A percentile compares a stretch with the other conserved stretches of the same genome.
Conservation (phyloP, 768 basidiomycete species). For the Lactifluus rugatus region DNA sequence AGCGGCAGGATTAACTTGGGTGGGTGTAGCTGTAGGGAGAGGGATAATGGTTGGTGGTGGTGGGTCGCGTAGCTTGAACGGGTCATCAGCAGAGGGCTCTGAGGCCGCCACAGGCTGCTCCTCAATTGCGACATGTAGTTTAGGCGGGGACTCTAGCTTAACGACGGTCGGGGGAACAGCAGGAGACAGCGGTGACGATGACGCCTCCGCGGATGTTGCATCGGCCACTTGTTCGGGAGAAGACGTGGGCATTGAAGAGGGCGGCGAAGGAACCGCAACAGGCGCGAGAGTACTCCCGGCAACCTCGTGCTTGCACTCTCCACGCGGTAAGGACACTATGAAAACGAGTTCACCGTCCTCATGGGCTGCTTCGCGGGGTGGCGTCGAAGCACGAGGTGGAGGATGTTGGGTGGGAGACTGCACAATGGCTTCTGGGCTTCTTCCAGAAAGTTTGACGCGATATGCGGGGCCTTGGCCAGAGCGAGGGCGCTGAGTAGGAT, state of each 20-base stretch:
- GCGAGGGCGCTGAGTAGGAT: slow-evolving; percentile 49
- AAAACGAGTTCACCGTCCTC: slow-evolving; percentile 3
- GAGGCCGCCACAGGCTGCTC: slow-evolving; percentile 24
- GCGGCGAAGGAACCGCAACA: neutral
- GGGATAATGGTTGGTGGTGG: slow-evolving; percentile 33
- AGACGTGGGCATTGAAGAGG: neutral
- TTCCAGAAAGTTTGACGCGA: slow-evolving; percentile 57
- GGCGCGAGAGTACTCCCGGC: slow-evolving; percentile 4
- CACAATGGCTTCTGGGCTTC: slow-evolving; percentile 31
- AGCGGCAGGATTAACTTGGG: slow-evolving; percentile 7
- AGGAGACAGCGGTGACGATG: neutral
- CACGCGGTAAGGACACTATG: slow-evolving; percentile 7
- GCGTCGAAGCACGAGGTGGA: slow-evolving; percentile 1
- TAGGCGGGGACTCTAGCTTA: neutral
- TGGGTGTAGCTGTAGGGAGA: slow-evolving; percentile 20
- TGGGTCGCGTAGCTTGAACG: slow-evolving; percentile 48
- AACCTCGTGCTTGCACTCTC: neutral
- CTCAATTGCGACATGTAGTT: slow-evolving; percentile 11
- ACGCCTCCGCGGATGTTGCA: neutral
- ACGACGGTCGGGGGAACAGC: neutral
- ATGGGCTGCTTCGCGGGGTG: neutral
- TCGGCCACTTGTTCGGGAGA: neutral
- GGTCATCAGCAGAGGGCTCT: slow-evolving; percentile 41
- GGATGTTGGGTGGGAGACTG: slow-evolving; percentile 28
- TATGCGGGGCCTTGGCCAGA: slow-evolving; percentile 43